A percentile compares a stretch with the other conserved stretches of the same genome.
Conservation (phyloP, 441 rosid species). For the Pelargonium citronellum region DNA sequence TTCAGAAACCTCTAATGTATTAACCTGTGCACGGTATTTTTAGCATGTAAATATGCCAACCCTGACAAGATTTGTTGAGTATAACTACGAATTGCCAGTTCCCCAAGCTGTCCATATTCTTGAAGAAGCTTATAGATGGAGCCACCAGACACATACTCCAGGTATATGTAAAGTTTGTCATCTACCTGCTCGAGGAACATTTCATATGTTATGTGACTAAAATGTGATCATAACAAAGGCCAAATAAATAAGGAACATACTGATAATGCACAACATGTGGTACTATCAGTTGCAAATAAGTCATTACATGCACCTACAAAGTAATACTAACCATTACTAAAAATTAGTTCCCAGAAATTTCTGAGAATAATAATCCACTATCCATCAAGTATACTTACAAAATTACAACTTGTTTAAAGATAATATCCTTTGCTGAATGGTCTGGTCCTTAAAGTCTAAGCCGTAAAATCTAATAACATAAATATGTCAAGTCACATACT, state of each 20-base stretch:
- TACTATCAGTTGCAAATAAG: not conserved
- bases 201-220: slow-evolving; percentile 17
- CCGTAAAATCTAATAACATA: not conserved
- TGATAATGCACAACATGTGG: not conserved
- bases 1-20: slow-evolving; percentile 14
- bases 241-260: not conserved
- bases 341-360: slow-evolving; percentile 15
- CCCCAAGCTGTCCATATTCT: slow-evolving; percentile 85
- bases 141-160: slow-evolving; percentile 97
- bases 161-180: slow-evolving; percentile 80
- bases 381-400: not conserved
- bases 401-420: not conserved
- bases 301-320: not conserved
- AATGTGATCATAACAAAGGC: not conserved
- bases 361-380: slow-evolving; percentile 1
- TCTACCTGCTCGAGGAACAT: slow-evolving; percentile 48
- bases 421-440: not conserved
- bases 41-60: slow-evolving; percentile 77
- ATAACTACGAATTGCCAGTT: slow-evolving; percentile 78
- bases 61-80: slow-evolving; percentile 94
- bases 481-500: slow-evolving; percentile 2
- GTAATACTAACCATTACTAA: slow-evolving; percentile 2
- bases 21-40: slow-evolving; percentile 85
- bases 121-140: slow-evolving; percentile 94
- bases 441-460: not conserved